Percentiles rank a stretch among this genome's conserved stretches.
phyloP scores from a whole-genome alignment of 169 alveolate genomes.

The Eimeria praecox region DNA sequence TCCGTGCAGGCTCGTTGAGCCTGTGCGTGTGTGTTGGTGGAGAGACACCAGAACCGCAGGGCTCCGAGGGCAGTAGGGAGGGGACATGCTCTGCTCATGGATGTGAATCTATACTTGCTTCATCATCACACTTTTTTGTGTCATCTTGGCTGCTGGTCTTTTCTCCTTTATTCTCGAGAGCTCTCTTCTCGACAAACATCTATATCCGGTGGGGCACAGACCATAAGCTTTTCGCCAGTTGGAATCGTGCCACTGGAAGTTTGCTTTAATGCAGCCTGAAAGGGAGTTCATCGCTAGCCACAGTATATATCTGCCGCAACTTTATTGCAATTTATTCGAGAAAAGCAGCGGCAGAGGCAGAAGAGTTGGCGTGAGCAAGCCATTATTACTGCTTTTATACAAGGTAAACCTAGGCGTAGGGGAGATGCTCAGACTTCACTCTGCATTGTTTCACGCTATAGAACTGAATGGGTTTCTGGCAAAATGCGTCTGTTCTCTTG shows the following conservation, averaged over 20 bases:
- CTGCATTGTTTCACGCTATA: not conserved
- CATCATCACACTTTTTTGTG: not conserved
- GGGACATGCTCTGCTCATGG: not conserved
- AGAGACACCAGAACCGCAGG: not conserved
- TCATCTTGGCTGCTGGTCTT: not conserved
- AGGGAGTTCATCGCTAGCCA: not conserved
- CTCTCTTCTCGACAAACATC: not conserved
- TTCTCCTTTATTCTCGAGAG: not conserved
- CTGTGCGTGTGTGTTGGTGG: not conserved
- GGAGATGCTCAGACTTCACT: not conserved
- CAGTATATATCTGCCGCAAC: not conserved
- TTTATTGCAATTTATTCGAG: not conserved
- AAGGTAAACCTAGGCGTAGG: not conserved
- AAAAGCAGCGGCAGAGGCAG: not conserved
- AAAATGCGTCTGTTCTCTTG: not conserved
- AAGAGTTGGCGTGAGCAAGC: not conserved
- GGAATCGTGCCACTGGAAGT: not conserved
- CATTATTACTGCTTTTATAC: not conserved
- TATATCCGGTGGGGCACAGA: not conserved
- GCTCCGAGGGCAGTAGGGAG: not conserved
- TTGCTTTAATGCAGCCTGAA: not conserved
- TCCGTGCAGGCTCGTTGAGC: conserved; percentile 21
- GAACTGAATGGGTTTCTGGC: not conserved
- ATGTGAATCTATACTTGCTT: not conserved
- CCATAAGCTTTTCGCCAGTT: not conserved